phyloP scores from a whole-genome alignment of 345 rosid genomes.

The Hibiscus syriacus region DNA sequence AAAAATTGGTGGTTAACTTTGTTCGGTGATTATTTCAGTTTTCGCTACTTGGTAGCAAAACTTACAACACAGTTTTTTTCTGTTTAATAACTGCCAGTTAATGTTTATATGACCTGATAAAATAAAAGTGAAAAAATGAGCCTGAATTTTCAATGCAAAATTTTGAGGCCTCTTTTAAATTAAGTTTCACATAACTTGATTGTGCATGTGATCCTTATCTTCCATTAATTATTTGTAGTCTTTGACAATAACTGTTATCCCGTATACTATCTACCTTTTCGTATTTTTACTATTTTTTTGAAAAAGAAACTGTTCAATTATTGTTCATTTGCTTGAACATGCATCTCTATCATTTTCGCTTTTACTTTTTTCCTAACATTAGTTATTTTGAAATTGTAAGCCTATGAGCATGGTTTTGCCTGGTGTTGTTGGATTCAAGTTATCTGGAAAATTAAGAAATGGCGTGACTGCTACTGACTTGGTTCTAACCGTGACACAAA shows the following conservation, averaged over 20 bases:
- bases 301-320: neutral
- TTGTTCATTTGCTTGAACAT: neutral
- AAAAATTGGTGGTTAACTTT: neutral
- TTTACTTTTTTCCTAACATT: neutral
- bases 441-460: slow-evolving; percentile 56
- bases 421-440: slow-evolving; percentile 97
- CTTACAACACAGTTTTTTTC: neutral
- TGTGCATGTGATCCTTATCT: neutral
- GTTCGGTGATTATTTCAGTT: neutral
- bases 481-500: neutral
- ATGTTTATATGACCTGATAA: neutral
- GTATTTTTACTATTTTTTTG: neutral
- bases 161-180: neutral
- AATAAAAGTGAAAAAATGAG: neutral
- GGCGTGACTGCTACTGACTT: neutral
- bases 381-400: slow-evolving; percentile 31
- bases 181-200: neutral
- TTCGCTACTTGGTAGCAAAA: neutral
- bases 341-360: neutral
- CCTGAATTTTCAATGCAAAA: neutral
- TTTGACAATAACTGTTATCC: neutral
- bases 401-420: slow-evolving; percentile 99
- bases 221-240: neutral
- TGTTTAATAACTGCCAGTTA: neutral
- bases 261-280: neutral